Conservation (phyloP, 176 grass and related monocot species). For the Sorghum bicolor region Sorghum_bicolor_NCBIv3 NC_012870.2:384501-385000, state of each 20-base stretch:
- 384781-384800: constrained; percentile 98
- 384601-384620: constrained; percentile 63
- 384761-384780: constrained; percentile 99
- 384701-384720: constrained; percentile 99
- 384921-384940: constrained; percentile 99
- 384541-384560: background rate
- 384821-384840: background rate
- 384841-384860: background rate
- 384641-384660: constrained; percentile 74
- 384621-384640: constrained; percentile 75
- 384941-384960: constrained; percentile 96
- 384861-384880: constrained; percentile 3
- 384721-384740: constrained; percentile 98
- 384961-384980: constrained; percentile 99
- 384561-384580: constrained; percentile 16
- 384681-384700: constrained; percentile 91
- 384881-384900: constrained; percentile 11
- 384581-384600: background rate
- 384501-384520: background rate
- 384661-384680: constrained; percentile 83
- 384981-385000: constrained; percentile 48
- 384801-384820: constrained; percentile 74
- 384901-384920: constrained; percentile 26
- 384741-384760: constrained; percentile 99
- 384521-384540: background rate